A percentile compares a stretch with the other conserved stretches of the same genome.
Conservation (phyloP, 2,329 filamentous ascomycete species). For the Chrysoporthe cubensis region DNA sequence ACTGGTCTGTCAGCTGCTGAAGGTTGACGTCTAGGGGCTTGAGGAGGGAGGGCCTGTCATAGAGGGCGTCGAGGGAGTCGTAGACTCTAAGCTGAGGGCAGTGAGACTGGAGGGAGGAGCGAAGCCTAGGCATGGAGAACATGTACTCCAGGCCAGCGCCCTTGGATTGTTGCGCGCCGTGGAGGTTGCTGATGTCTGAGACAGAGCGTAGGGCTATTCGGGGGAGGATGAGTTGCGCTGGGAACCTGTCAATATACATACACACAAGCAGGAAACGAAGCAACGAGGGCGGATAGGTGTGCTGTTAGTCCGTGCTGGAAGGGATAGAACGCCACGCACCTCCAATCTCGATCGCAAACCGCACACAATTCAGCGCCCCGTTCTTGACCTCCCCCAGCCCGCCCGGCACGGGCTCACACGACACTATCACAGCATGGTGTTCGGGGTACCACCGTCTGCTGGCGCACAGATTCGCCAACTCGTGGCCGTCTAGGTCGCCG, state of each 20-base stretch:
- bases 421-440: conserved; percentile 43
- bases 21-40: conserved; percentile 35
- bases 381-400: conserved; percentile 50
- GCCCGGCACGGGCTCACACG: conserved; percentile 47
- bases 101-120: conserved; percentile 34
- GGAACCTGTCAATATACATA: conserved; percentile 27
- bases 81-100: conserved; percentile 45
- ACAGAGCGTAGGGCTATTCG: conserved; percentile 40
- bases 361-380: conserved; percentile 49
- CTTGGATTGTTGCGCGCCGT: conserved; percentile 34
- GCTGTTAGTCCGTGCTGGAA: background rate
- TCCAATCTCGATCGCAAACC: conserved; percentile 52
- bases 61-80: conserved; percentile 41
- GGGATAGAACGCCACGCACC: conserved; percentile 38
- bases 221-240: conserved; percentile 45
- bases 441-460: conserved; percentile 43
- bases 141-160: conserved; percentile 40
- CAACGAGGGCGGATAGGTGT: background rate
- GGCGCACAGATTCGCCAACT: conserved; percentile 41
- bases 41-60: conserved; percentile 37
- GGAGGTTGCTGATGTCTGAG: conserved; percentile 35
- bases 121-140: conserved; percentile 41
- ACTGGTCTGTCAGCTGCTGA: conserved; percentile 29
- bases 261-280: background rate
- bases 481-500: conserved; percentile 38